phyloP scores from a whole-genome alignment of 2,329 filamentous ascomycete species.

The Madurella mycetomatis region DNA sequence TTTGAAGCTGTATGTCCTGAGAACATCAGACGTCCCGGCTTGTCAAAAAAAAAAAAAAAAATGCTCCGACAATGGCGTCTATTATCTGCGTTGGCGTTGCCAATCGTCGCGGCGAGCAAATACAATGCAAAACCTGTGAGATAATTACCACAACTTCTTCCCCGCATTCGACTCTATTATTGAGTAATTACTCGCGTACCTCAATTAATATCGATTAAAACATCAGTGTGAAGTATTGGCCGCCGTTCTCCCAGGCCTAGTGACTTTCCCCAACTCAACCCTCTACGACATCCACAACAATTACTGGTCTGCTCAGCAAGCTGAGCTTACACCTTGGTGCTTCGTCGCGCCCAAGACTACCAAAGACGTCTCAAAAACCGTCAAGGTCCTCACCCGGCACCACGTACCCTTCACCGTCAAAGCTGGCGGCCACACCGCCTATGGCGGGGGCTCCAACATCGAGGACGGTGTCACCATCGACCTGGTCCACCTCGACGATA shows the following conservation, averaged over 20 bases:
- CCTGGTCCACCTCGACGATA: constrained; percentile 36
- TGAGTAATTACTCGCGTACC: neutral
- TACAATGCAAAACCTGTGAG: neutral
- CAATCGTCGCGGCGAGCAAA: neutral
- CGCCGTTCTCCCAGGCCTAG: constrained; percentile 17
- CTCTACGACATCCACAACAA: constrained; percentile 23
- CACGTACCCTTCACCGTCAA: constrained; percentile 43
- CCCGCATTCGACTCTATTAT: no score
- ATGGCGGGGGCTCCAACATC: constrained; percentile 41
- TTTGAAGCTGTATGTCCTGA: no score
- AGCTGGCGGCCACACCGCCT: constrained; percentile 48
- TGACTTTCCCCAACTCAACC: constrained; percentile 24
- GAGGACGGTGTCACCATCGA: constrained; percentile 40
- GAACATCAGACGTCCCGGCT: no score
- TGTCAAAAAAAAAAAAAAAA: no score
- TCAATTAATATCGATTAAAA: neutral
- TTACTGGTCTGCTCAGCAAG: constrained; percentile 33
- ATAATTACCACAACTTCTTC: neutral
- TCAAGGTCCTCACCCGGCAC: constrained; percentile 23
- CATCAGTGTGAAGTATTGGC: constrained; percentile 21
- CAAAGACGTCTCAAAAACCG: constrained; percentile 27
- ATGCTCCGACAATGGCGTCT: neutral
- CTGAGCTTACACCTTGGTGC: constrained; percentile 22
- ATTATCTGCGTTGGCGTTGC: neutral
- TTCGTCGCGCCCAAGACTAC: constrained; percentile 35